Evolutionary conservation across 768 basidiomycete genomes (phyloP).

Genomic region (Tricholoma hemisulphureum): DNA sequence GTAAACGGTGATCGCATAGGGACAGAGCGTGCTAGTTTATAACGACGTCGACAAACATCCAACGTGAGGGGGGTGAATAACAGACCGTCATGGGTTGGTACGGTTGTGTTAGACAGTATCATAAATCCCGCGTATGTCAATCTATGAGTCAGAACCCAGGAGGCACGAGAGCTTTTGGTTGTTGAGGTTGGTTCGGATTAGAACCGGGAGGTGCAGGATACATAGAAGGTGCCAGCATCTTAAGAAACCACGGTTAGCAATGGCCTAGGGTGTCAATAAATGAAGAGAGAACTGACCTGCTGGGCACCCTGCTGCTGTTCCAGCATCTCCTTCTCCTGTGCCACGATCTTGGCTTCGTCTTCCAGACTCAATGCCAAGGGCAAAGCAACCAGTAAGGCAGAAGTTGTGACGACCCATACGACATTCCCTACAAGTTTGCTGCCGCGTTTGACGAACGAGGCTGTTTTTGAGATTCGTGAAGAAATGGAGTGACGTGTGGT

Average conservation of each 20-base stretch:
- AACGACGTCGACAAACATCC: background rate
- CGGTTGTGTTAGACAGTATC: conserved; percentile 13
- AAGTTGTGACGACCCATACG: conserved; percentile 94
- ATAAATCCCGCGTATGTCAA: conserved; percentile 15
- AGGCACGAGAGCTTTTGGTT: conserved; percentile 65
- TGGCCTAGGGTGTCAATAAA: conserved; percentile 9
- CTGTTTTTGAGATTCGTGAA: conserved; percentile 57
- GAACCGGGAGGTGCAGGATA: conserved; percentile 45
- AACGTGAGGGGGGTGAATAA: conserved; percentile 13
- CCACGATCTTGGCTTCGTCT: conserved; percentile 92
- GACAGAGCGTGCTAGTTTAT: conserved; percentile 1
- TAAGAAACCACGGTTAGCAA: conserved; percentile 11
- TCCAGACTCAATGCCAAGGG: conserved; percentile 92
- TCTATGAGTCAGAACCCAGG: conserved; percentile 69
- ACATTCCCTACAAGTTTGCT: conserved; percentile 79
- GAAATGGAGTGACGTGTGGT: conserved; percentile 77
- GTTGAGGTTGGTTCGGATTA: conserved; percentile 40
- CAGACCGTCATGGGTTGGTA: conserved; percentile 20
- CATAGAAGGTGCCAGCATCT: conserved; percentile 76
- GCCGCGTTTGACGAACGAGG: conserved; percentile 62
- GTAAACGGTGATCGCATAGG: background rate
- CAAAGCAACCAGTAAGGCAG: conserved; percentile 88
- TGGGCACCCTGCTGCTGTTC: conserved; percentile 92
- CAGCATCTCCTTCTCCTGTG: conserved; percentile 91
- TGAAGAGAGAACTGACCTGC: conserved; percentile 55